These are phyloP conservation scores for Phaseolus coccineus DNA, from an alignment of 331 rosid genomes.

Conservation along the genomic window DNA sequence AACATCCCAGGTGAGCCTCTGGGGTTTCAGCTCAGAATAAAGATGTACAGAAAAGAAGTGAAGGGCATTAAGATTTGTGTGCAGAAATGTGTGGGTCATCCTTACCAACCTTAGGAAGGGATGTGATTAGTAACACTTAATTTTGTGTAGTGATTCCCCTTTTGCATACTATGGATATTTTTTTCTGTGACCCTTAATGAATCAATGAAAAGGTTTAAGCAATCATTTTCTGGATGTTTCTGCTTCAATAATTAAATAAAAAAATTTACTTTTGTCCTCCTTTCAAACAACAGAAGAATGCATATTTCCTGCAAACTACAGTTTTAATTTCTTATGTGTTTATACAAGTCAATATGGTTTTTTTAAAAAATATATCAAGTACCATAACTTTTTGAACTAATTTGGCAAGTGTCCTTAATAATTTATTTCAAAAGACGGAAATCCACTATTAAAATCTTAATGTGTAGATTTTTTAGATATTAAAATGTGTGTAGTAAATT, in stretches of 20 bases:
- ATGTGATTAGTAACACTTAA: constrained; percentile 12
- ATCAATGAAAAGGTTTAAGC: background rate
- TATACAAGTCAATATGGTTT: no score
- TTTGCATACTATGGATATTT: constrained; percentile 11
- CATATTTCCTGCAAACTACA: no score
- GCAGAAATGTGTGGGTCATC: constrained; percentile 34
- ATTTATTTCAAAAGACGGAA: no score
- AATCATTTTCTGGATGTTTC: background rate
- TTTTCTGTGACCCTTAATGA: constrained; percentile 8
- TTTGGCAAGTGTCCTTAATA: no score
- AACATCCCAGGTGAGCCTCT: constrained; percentile 48
- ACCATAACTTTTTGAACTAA: no score
- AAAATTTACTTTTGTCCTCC: background rate
- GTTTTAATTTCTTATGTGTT: no score
- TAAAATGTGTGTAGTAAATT: no score
- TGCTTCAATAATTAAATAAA: background rate
- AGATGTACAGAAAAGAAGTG: constrained; percentile 54
- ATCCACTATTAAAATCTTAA: no score
- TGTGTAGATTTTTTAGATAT: no score
- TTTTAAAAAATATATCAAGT: no score
- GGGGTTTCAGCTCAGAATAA: constrained; percentile 49
- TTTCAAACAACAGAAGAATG: background rate
- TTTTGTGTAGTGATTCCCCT: constrained; percentile 2
- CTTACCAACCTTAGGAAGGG: constrained; percentile 16
- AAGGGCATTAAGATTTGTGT: constrained; percentile 33